phyloP scores from a whole-genome alignment of 139 green algal genomes.

The Chara braunii region DNA sequence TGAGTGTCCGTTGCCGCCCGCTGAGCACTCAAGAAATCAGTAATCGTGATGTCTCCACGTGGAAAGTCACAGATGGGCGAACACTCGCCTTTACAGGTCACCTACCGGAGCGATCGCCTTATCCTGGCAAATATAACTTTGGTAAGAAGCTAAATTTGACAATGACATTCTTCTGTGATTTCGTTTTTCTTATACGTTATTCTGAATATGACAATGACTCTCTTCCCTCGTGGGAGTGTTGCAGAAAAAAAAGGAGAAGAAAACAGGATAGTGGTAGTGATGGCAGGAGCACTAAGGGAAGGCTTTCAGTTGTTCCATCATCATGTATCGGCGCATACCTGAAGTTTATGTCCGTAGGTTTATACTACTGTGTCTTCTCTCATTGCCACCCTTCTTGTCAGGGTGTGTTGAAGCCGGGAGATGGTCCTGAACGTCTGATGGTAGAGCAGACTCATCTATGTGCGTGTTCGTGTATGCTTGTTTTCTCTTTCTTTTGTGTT shows the following conservation, averaged over 20 bases:
- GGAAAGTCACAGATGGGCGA: background rate
- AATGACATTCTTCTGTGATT: background rate
- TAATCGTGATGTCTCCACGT: slow-evolving; percentile 10
- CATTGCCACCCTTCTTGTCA: no score
- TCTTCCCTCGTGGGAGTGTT: background rate
- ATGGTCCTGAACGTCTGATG: no score
- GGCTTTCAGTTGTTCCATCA: background rate
- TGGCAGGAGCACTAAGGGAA: no score
- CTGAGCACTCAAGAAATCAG: slow-evolving; percentile 13
- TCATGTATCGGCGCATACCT: background rate
- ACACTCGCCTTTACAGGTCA: slow-evolving; percentile 21
- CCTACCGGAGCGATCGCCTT: slow-evolving; percentile 19
- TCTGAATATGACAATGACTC: background rate
- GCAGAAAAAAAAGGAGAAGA: background rate
- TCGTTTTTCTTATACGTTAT: background rate
- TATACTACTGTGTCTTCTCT: no score
- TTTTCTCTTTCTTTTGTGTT: no score
- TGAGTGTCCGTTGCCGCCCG: slow-evolving; percentile 27
- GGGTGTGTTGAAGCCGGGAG: no score
- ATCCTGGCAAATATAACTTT: slow-evolving; percentile 25
- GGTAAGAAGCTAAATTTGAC: slow-evolving; percentile 4
- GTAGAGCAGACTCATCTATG: no score
- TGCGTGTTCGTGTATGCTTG: no score
- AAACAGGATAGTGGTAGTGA: background rate
- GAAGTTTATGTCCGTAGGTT: no score